These are phyloP conservation scores for Acanthamoeba royreba DNA, from an alignment of 208 protist species.

Conservation along the genomic window DNA sequence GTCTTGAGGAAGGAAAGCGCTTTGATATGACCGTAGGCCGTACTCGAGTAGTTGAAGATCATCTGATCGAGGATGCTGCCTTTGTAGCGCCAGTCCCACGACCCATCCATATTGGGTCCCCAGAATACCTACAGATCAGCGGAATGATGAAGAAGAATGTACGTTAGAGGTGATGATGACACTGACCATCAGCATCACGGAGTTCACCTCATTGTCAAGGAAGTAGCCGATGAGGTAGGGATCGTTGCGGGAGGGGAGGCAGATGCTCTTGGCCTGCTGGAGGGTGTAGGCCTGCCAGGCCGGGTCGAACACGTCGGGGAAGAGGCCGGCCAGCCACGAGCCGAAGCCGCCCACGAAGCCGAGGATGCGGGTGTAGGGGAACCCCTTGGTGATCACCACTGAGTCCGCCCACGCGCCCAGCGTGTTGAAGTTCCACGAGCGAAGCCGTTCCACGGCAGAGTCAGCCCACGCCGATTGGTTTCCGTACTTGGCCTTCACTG, in stretches of 20 bases:
- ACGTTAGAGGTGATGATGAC: neutral
- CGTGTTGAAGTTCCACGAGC: neutral
- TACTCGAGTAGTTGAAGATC: too few relatives aligned
- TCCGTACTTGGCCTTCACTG: neutral
- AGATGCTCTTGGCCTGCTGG: neutral
- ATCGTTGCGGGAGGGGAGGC: neutral
- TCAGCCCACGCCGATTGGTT: neutral
- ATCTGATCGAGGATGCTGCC: neutral
- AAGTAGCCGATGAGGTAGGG: neutral
- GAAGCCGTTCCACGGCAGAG: neutral
- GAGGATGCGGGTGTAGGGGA: neutral
- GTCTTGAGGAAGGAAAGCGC: too few relatives aligned
- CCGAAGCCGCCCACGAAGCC: neutral
- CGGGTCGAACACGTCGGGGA: neutral
- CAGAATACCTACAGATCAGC: neutral
- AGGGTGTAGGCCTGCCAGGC: neutral
- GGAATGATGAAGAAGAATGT: neutral
- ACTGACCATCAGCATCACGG: neutral
- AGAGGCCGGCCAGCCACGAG: neutral
- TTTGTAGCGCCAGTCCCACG: neutral
- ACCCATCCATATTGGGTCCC: neutral
- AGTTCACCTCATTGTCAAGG: neutral
- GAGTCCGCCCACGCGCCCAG: neutral
- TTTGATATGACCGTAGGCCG: too few relatives aligned
- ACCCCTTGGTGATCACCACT: neutral